These are phyloP conservation scores for Wallacemonas rigidus DNA, from an alignment of 208 protist species.

Conservation along the genomic window DNA sequence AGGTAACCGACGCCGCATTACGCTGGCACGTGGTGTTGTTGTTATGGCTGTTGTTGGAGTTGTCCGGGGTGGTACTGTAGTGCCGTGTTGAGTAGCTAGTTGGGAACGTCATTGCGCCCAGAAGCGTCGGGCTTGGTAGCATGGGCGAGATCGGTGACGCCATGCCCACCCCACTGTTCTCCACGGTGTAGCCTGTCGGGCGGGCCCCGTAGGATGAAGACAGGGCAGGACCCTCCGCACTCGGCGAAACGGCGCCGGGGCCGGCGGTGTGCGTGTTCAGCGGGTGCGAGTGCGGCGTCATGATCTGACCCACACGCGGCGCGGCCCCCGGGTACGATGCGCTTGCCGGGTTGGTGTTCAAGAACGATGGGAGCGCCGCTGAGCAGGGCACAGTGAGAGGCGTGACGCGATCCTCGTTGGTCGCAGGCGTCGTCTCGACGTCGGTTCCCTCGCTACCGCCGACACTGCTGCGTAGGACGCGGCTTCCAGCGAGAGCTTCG, in stretches of 20 bases:
- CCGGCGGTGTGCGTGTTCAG: not conserved
- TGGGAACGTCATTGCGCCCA: not conserved
- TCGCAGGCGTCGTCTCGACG: not conserved
- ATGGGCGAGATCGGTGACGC: not conserved
- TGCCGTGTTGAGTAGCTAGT: too few species aligned
- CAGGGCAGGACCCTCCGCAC: not conserved
- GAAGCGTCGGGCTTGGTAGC: not conserved
- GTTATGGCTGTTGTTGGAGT: not conserved
- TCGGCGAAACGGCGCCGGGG: not conserved
- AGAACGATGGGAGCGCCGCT: constrained; percentile 3
- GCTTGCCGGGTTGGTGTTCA: not conserved
- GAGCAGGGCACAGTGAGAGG: constrained; percentile 6
- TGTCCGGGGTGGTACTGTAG: not conserved
- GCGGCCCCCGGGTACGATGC: not conserved
- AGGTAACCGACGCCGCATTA: too few species aligned
- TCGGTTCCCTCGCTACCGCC: not conserved
- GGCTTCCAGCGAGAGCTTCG: not conserved
- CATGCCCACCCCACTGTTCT: not conserved
- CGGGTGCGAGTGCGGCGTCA: not conserved
- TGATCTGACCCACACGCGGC: not conserved
- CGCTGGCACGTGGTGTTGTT: not conserved
- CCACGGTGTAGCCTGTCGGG: not conserved
- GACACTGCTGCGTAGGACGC: not conserved
- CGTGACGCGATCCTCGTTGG: not conserved
- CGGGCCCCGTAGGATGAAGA: not conserved